These are phyloP conservation scores for Acanthamoeba sp. DNA, from an alignment of 208 protist species.

Conservation along the genomic window DNA sequence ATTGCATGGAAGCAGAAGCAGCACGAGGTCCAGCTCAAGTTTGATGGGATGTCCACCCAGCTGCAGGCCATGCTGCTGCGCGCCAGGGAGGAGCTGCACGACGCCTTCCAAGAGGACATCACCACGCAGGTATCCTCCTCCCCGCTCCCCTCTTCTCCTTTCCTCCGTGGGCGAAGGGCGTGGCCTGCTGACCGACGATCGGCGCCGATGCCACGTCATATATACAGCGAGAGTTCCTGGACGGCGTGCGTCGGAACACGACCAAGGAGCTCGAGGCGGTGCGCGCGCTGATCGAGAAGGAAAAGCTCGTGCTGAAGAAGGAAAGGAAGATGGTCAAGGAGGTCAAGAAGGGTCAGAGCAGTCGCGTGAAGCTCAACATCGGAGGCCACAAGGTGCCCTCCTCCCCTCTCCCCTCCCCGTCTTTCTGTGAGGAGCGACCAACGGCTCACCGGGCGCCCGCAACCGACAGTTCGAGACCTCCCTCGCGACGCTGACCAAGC, in stretches of 20 bases:
- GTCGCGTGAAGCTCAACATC: constrained; percentile 60
- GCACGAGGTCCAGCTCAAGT: constrained; percentile 41
- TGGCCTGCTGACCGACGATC: no score
- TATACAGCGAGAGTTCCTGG: constrained; percentile 51
- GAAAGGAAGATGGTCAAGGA: constrained; percentile 67
- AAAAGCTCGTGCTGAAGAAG: constrained; percentile 41
- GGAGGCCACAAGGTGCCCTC: constrained; percentile 33
- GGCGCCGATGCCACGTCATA: no score
- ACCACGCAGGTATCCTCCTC: constrained; percentile 7
- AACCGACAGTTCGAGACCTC: constrained; percentile 68
- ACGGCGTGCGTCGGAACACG: background rate
- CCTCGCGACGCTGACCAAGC: constrained; percentile 38
- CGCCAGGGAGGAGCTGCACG: constrained; percentile 41
- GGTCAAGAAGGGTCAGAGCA: constrained; percentile 51
- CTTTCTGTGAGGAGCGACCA: no score
- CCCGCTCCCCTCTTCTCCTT: no score
- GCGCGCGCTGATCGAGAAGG: constrained; percentile 55
- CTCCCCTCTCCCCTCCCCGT: no score
- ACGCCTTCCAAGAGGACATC: constrained; percentile 38
- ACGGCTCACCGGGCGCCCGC: no score
- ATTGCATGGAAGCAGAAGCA: no score
- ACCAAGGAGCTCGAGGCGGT: constrained; percentile 31
- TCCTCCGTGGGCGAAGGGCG: no score
- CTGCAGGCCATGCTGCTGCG: constrained; percentile 16
- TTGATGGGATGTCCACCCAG: constrained; percentile 6